Conservation (phyloP, 2,329 filamentous ascomycete species). For the Monosporascus ibericus region DNA sequence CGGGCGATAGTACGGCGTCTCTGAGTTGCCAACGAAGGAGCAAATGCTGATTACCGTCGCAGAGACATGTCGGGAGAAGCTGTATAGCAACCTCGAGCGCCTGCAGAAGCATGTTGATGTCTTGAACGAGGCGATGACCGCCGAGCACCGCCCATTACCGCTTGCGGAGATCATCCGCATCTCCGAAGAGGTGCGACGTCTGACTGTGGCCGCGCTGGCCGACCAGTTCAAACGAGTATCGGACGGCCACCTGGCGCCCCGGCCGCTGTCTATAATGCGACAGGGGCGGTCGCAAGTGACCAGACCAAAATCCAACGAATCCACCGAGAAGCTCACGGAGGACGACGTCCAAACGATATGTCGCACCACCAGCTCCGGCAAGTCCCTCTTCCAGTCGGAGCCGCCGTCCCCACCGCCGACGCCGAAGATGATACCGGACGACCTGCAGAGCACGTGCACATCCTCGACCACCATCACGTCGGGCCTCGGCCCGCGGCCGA, state of each 20-base stretch:
- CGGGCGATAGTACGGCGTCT: slow-evolving; percentile 28
- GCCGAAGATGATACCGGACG: slow-evolving; percentile 17
- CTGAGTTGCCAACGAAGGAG: not conserved
- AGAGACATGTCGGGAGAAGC: slow-evolving; percentile 24
- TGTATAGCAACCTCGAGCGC: slow-evolving; percentile 21
- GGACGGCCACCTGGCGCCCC: slow-evolving; percentile 20
- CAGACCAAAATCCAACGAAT: slow-evolving; percentile 7
- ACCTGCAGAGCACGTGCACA: slow-evolving; percentile 15
- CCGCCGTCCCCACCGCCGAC: slow-evolving; percentile 28
- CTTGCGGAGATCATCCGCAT: slow-evolving; percentile 26
- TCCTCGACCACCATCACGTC: slow-evolving; percentile 2
- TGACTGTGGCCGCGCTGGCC: slow-evolving; percentile 26
- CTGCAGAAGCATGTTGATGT: slow-evolving; percentile 23
- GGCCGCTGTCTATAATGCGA: too few species aligned
- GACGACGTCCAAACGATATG: slow-evolving; percentile 19
- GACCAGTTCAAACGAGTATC: slow-evolving; percentile 31
- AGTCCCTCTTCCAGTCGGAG: slow-evolving; percentile 18
- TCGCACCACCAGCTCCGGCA: slow-evolving; percentile 19
- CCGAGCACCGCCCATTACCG: slow-evolving; percentile 20
- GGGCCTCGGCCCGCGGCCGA: slow-evolving; percentile 16
- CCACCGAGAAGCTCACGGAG: slow-evolving; percentile 8
- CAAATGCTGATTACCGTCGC: not conserved
- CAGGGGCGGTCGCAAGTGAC: slow-evolving; percentile 11
- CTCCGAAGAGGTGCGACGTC: slow-evolving; percentile 28
- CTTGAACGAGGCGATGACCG: slow-evolving; percentile 18